Evolutionary conservation across 306 rosid species (phyloP).

Genomic region (Acmispon strigosus): DNA sequence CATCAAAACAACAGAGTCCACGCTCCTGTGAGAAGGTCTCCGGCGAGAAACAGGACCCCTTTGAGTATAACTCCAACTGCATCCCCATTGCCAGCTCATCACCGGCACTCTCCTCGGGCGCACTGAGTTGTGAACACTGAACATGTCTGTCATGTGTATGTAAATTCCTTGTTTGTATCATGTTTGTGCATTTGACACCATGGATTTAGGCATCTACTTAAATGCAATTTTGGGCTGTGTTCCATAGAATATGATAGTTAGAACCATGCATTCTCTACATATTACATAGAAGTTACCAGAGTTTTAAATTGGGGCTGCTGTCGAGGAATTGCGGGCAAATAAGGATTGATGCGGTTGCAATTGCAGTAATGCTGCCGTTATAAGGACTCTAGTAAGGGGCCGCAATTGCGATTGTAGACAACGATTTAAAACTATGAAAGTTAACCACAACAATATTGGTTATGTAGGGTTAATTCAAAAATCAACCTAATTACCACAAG

Average conservation of each 20-base stretch:
- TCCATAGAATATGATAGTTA: not conserved
- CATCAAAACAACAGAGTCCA: constrained; percentile 20
- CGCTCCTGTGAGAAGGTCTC: constrained; percentile 37
- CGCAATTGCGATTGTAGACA: too few relatives aligned
- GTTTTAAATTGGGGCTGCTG: not conserved
- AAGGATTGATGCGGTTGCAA: too few relatives aligned
- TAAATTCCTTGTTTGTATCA: constrained; percentile 25
- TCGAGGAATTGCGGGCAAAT: too few relatives aligned
- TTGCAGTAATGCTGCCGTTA: too few relatives aligned
- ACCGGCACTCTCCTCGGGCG: constrained; percentile 43
- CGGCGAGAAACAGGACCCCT: constrained; percentile 43
- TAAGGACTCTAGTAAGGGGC: too few relatives aligned
- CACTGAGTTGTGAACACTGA: not conserved
- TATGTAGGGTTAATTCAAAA: too few relatives aligned
- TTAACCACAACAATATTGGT: too few relatives aligned
- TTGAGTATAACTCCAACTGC: constrained; percentile 40
- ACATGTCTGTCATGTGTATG: constrained; percentile 3
- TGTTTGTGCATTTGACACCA: constrained; percentile 21
- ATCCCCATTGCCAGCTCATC: constrained; percentile 51
- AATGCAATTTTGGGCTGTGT: constrained; percentile 28
- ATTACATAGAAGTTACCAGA: not conserved
- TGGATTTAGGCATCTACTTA: constrained; percentile 26
- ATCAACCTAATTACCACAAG: too few relatives aligned
- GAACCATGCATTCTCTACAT: constrained; percentile 7
- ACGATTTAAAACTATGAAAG: too few relatives aligned